Conservation (phyloP, 805 yeast species). For the Barnettozyma salicaria region DNA sequence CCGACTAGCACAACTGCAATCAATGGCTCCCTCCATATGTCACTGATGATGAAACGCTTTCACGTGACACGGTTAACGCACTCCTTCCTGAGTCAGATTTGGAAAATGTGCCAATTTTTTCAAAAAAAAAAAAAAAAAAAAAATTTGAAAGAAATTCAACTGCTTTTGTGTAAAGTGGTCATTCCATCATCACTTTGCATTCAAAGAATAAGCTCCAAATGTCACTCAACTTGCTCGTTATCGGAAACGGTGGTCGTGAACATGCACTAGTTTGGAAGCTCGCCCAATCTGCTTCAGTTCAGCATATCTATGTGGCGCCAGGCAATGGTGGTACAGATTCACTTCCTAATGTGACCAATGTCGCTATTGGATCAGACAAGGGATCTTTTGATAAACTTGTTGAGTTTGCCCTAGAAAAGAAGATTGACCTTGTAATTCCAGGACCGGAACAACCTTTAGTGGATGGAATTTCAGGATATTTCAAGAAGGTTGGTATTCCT, state of each 20-base stretch:
- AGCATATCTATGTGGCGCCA: constrained; percentile 83
- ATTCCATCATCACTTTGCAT: background rate
- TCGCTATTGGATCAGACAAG: constrained; percentile 58
- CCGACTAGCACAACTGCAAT: no score
- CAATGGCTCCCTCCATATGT: no score
- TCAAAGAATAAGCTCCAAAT: constrained; percentile 6
- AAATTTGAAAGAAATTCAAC: background rate
- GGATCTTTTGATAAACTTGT: constrained; percentile 66
- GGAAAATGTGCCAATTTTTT: constrained; percentile 6
- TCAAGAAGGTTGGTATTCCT: constrained; percentile 81
- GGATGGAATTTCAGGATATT: constrained; percentile 76
- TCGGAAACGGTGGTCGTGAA: constrained; percentile 99
- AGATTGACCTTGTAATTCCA: constrained; percentile 75
- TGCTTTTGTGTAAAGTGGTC: background rate
- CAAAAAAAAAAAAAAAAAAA: constrained; percentile 6
- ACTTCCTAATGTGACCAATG: constrained; percentile 55
- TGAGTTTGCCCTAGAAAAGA: constrained; percentile 63
- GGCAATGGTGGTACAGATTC: constrained; percentile 91
- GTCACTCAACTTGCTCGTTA: constrained; percentile 62
- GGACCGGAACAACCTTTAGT: constrained; percentile 99
- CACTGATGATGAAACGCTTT: no score
- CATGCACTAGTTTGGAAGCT: constrained; percentile 94
- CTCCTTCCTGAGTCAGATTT: constrained; percentile 5
- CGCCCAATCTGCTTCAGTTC: constrained; percentile 67
- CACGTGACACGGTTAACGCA: no score